These are phyloP conservation scores for Leishmania tropica DNA, from an alignment of 208 protist species.

Conservation along the genomic window DNA sequence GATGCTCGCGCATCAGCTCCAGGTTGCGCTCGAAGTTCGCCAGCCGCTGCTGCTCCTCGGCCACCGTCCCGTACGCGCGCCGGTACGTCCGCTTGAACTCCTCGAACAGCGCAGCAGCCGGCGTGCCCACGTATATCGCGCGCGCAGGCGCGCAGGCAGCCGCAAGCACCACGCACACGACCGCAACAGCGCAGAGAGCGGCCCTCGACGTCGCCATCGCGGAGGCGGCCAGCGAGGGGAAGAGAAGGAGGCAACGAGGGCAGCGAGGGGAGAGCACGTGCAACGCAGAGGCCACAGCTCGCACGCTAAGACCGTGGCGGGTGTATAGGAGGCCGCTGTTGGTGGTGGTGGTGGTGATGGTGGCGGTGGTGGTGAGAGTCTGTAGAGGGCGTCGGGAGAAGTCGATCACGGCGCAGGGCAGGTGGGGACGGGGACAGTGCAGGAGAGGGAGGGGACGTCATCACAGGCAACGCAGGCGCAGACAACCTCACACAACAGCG, in stretches of 20 bases:
- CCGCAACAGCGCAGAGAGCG: conserved; percentile 17
- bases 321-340: background rate
- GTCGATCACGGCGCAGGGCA: background rate
- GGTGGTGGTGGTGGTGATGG: background rate
- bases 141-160: conserved; percentile 10
- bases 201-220: conserved; percentile 23
- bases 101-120: conserved; percentile 33
- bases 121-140: conserved; percentile 18
- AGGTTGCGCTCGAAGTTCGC: conserved; percentile 50
- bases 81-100: conserved; percentile 49
- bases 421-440: background rate
- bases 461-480: background rate
- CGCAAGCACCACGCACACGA: conserved; percentile 29
- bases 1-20: conserved; percentile 25
- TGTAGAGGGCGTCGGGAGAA: background rate
- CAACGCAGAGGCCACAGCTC: background rate
- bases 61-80: conserved; percentile 34
- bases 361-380: background rate
- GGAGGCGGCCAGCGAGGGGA: background rate
- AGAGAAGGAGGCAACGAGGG: background rate
- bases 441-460: background rate
- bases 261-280: background rate
- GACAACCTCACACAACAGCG: background rate
- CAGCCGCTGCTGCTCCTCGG: conserved; percentile 42
- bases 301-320: background rate